Evolutionary conservation across 495 filamentous ascomycete genomes (phyloP), one percentile per base, ranked within the genome.

Genomic region (Tetracladium setigerum): DNA sequence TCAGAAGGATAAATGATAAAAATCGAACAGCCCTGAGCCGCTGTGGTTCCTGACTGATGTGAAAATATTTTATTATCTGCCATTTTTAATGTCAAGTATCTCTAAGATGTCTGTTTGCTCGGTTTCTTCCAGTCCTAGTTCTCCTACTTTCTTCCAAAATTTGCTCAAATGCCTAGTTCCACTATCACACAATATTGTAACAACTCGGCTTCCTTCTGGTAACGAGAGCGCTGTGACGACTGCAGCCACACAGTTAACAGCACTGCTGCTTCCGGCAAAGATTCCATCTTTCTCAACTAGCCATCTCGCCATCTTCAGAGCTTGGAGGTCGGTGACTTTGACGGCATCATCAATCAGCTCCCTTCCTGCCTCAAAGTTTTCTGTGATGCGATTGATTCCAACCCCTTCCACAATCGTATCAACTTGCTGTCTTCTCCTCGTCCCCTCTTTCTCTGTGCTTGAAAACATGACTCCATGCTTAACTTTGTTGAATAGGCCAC

Each of bases 341-440:
- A 97, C 80, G 11, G 92, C 91, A 67, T 95, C 88, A 60, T 95
- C 86, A 38, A 99, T 76, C 35, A 95, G 58, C 48, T 84, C 77
- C 52, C 86, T 74, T 1, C 90, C 94, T 31, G 78, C 85, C 59
- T 95, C 87, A 51, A 97, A 90, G 55, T 96, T 99, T 36, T 79
- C 79, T 13, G 92, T 97, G 11, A 95, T 71, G 1, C 92, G 77
- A 59, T 94, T 99, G 56, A 96, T 86, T 0, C 92, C 92, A 56
- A 99, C 89, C 0, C 92, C 92, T 63, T 99, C 92, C 6, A 99
- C 87, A 49, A 99, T 87, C 4, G 86, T 89, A 68, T 99, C 92
- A 33, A 99, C 86, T 68, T 99, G 92, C 49, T 82, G 79, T 50
- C 92, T 71, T 30, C 92, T 70, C 38, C 92, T 71, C 12, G 92